Evolutionary conservation across 495 filamentous ascomycete species (phyloP).

Genomic region (Patellaria atrata): DNA sequence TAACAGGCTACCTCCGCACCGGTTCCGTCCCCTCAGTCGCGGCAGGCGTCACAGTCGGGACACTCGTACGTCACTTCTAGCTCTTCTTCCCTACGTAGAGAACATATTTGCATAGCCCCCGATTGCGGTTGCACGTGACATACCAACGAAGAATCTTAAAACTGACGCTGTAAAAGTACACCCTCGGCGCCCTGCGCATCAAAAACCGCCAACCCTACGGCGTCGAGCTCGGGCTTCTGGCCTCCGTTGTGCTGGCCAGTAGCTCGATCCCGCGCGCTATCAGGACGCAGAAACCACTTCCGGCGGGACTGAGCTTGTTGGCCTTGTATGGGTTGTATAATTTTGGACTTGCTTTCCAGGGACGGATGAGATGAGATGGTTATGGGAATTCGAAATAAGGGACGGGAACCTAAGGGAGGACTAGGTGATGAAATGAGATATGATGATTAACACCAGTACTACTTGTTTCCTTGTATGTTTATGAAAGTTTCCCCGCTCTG

Average conservation of each 20-base stretch:
- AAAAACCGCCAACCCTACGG: conserved; percentile 34
- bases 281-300: conserved; percentile 59
- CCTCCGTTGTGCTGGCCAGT: conserved; percentile 67
- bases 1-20: conserved; percentile 67
- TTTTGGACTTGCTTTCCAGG: conserved; percentile 41
- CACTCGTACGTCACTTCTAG: conserved; percentile 24
- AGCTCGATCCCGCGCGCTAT: conserved; percentile 74
- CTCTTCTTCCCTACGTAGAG: conserved; percentile 1
- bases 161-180: conserved; percentile 34
- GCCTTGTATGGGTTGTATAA: conserved; percentile 43
- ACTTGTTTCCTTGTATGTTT: too few species aligned
- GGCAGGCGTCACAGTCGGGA: conserved; percentile 70
- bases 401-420: too few species aligned
- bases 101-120: too few species aligned
- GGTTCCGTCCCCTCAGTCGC: conserved; percentile 73
- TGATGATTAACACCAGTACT: too few species aligned
- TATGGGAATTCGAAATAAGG: too few species aligned
- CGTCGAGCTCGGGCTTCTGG: conserved; percentile 39
- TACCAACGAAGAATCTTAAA: too few species aligned
- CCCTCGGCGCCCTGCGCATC: conserved; percentile 55
- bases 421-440: too few species aligned
- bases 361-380: conserved; percentile 2
- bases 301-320: conserved; percentile 52
- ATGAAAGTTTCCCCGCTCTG: too few species aligned
- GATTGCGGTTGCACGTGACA: too few species aligned